Percentiles rank a stretch among this genome's conserved stretches.
Conservation (phyloP, 176 grass and related monocot genomes). For the Phragmites australis region DNA sequence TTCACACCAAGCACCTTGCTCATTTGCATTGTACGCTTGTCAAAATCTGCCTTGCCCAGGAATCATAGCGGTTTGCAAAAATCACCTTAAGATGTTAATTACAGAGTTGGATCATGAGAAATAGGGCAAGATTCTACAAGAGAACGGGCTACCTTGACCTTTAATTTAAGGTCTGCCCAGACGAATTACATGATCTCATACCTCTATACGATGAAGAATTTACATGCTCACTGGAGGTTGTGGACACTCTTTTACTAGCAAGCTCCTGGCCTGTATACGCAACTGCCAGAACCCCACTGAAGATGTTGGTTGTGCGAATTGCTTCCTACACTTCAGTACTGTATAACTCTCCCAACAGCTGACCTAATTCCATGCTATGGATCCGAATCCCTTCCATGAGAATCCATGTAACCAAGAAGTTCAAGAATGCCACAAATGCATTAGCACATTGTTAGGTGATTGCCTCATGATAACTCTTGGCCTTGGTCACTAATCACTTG, state of each 20-base stretch:
- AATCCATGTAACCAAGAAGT: not conserved
- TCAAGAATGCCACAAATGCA: slow-evolving; percentile 12
- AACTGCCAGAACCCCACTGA: slow-evolving; percentile 16
- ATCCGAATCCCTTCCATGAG: not conserved
- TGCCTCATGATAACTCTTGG: slow-evolving; percentile 23
- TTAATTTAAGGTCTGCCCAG: slow-evolving; percentile 30
- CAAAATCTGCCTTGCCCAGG: not conserved
- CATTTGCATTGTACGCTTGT: not conserved
- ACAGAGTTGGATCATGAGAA: slow-evolving; percentile 32
- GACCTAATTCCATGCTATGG: not conserved
- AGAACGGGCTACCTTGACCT: not conserved
- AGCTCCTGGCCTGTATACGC: not conserved
- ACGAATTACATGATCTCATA: slow-evolving; percentile 32
- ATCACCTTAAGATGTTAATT: slow-evolving; percentile 27
- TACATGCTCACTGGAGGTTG: slow-evolving; percentile 24
- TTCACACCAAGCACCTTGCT: not conserved
- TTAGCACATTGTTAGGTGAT: slow-evolving; percentile 23
- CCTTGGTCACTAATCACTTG: slow-evolving; percentile 44
- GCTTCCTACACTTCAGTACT: slow-evolving; percentile 2
- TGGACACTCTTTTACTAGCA: not conserved
- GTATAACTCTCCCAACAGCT: slow-evolving; percentile 5
- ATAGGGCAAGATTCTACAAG: slow-evolving; percentile 25
- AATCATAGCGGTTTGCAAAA: slow-evolving; percentile 9
- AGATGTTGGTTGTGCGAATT: not conserved
- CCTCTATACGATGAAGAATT: slow-evolving; percentile 44